Evolutionary conservation across 257 asterid genomes (phyloP).

Genomic region (Solanum stenotomum): DNA sequence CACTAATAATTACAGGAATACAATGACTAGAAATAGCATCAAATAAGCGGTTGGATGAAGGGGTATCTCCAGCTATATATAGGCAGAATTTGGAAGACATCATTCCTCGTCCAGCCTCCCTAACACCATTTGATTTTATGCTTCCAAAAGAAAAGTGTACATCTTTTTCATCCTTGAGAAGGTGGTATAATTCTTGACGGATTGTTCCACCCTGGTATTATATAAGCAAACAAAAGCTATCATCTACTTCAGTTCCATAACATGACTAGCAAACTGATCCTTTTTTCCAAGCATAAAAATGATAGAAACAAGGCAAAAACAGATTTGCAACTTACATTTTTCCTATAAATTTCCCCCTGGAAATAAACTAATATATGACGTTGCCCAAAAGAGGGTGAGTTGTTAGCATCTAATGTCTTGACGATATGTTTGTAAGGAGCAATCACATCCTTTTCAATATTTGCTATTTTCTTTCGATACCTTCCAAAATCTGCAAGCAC

Average conservation of each 20-base stretch:
- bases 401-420: constrained; percentile 18
- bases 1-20: constrained; percentile 81
- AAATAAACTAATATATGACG: constrained; percentile 50
- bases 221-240: neutral
- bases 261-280: neutral
- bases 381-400: constrained; percentile 37
- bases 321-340: constrained; percentile 51
- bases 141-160: constrained; percentile 61
- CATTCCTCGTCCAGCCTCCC: constrained; percentile 56
- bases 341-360: constrained; percentile 71
- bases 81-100: constrained; percentile 68
- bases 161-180: constrained; percentile 52
- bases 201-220: constrained; percentile 55
- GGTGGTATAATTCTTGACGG: constrained; percentile 60
- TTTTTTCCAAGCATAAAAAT: neutral
- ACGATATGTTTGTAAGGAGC: constrained; percentile 89
- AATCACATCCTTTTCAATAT: constrained; percentile 64
- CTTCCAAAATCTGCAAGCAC: constrained; percentile 31
- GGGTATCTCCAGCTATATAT: constrained; percentile 81
- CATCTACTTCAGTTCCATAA: neutral
- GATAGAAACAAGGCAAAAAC: neutral
- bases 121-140: constrained; percentile 38
- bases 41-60: constrained; percentile 78
- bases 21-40: constrained; percentile 80
- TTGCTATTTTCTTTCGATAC: constrained; percentile 42